Evolutionary conservation across 2,329 filamentous ascomycete genomes (phyloP).

Genomic region (Ramularia collo-cygni): DNA sequence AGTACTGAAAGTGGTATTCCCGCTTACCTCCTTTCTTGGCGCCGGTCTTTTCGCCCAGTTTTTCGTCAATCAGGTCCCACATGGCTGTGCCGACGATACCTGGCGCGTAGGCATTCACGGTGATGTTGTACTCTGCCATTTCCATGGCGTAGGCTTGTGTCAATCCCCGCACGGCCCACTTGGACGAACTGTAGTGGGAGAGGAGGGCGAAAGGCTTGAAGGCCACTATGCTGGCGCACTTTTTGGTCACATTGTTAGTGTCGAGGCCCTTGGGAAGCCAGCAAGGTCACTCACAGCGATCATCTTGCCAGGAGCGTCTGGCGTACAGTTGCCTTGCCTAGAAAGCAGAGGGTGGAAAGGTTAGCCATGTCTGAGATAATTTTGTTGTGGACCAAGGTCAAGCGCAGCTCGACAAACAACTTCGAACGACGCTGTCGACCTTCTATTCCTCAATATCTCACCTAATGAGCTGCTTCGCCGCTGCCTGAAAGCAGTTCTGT

Average conservation of each 20-base stretch:
- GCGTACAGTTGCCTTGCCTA: slow-evolving; percentile 47
- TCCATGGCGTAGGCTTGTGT: slow-evolving; percentile 62
- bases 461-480: slow-evolving; percentile 60
- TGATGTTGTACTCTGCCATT: slow-evolving; percentile 57
- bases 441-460: too few relatives aligned
- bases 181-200: slow-evolving; percentile 57
- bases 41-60: slow-evolving; percentile 47
- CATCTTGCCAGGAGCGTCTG: slow-evolving; percentile 38
- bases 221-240: slow-evolving; percentile 44
- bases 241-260: not conserved
- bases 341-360: too few relatives aligned
- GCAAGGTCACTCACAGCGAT: slow-evolving; percentile 30
- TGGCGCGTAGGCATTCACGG: slow-evolving; percentile 60
- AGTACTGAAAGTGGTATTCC: too few relatives aligned
- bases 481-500: slow-evolving; percentile 58
- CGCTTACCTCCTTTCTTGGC: slow-evolving; percentile 38
- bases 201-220: slow-evolving; percentile 55
- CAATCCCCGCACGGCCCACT: slow-evolving; percentile 61
- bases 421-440: too few relatives aligned
- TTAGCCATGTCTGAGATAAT: too few relatives aligned
- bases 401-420: too few relatives aligned
- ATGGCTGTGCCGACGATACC: slow-evolving; percentile 56
- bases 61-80: slow-evolving; percentile 63
- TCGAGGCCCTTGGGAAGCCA: not conserved
- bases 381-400: too few relatives aligned